Base-by-base conservation (phyloP, 257 asterid species). In the Perilla frutescens region DNA sequence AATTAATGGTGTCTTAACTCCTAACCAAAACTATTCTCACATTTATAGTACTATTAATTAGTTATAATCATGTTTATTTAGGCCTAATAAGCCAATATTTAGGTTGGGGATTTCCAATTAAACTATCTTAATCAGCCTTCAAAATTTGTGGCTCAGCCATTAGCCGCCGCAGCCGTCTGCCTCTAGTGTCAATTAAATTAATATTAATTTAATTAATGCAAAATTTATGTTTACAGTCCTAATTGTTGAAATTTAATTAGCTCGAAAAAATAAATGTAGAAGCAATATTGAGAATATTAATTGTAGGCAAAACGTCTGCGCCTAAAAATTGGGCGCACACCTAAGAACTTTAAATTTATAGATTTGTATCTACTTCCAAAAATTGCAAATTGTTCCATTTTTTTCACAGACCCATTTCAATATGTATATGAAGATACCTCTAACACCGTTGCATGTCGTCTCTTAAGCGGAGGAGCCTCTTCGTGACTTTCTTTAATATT, bases 51-150 rank as follows among this genome's bases (percentile, higher is more conserved):
- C 37, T 32, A 15, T 51, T 45, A 45, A 49, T 66, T 49, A 68
- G 48, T 45, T 47, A 76, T 59, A 60, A 68, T 68, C 50, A 1
- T 40, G 26, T 44, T 67, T n/a, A 13, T 43, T 74, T 74, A 75
- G 47, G 68, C 62, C 13, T 47, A 59, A 56, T 15, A 56, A 57
- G 44, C 41, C 61, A 10, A 1, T 36, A 39, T 13, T 34, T 44
- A 48, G 62, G 15, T 9, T 15, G 64, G 61, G 75, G 37, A 1
- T 11, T 64, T 31, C 13, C 47, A 36, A 75, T 75, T 40, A 58
- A 68, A 50, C 57, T 26, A 45, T 62, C 67, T 55, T 44, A 62
- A 54, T 62, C 58, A 57, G 58, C 72, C 58, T 50, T 3, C 58
- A 64, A 68, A 47, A 57, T 53, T 36, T 26, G 77, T 49, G 70